Evolutionary conservation across 306 rosid genomes (phyloP), one percentile per base, ranked within the genome.

Genomic region (Mimosa bimucronata): DNA sequence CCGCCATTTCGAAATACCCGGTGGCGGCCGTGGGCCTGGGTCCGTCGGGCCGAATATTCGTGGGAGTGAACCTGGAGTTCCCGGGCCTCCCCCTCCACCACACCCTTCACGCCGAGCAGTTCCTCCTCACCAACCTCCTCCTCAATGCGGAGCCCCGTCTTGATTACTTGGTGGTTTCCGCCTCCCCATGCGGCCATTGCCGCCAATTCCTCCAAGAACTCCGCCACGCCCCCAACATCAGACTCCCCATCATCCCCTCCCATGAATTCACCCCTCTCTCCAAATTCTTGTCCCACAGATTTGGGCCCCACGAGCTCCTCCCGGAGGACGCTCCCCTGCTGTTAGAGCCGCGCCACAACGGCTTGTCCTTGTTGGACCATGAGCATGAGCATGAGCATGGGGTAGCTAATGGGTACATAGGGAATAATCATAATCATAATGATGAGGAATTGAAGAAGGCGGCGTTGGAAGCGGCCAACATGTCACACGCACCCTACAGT

Each of bases 111-210:
- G 98, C 98, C 48, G 98, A 95, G 60, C 98, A 95, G 88, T 95
- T 95, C 86, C 97, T 95, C 58, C 79, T 90, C 77, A 84, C 91
- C 57, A 95, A 92, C 62, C 95, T 95, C 79, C 79, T 77, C 55
- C 65, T 90, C 80, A 76, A 95, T 61, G 76, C 42, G 9, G 98
- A 95, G 75, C 29, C 94, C 28, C 76, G 42, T 7, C 92, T 95
- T 23, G 77, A 77, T 2, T 89, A 58, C 71, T 52, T 92, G 74
- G 95, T 90, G 81, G 97, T 91, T 34, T 95, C 98, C 83, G 87
- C 97, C 52, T 90, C 98, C 5, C 98, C 98, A 0, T 95, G 98
- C 65, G 98, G 98, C 77, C 97, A 92, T 84, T 92, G 98, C 92
- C 98, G 98, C 48, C 97, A 95, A 76, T 92, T 94, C 77, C 87